Evolutionary conservation across 768 basidiomycete genomes (phyloP).

Genomic region (Mycena vulgaris): DNA sequence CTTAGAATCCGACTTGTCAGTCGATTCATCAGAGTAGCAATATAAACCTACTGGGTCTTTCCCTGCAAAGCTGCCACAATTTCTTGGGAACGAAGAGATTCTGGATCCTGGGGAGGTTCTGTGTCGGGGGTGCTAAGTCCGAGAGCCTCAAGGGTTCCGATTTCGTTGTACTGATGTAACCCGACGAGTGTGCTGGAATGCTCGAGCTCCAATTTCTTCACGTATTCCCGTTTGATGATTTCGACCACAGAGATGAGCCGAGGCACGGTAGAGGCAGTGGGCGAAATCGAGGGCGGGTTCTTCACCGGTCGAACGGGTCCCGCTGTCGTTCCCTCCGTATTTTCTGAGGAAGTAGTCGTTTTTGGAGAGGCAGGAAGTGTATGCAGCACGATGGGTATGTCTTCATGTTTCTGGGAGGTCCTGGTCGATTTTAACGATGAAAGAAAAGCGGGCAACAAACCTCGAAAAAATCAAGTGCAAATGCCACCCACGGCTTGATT

Average conservation of each 20-base stretch:
- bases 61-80: constrained; percentile 68
- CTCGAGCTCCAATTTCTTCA: constrained; percentile 65
- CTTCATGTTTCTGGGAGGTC: constrained; percentile 59
- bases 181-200: constrained; percentile 62
- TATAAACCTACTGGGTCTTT: constrained; percentile 67
- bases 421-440: neutral
- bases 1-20: constrained; percentile 51
- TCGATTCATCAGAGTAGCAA: constrained; percentile 25
- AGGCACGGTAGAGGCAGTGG: constrained; percentile 62
- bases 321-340: constrained; percentile 2
- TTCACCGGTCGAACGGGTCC: constrained; percentile 18
- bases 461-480: constrained; percentile 68
- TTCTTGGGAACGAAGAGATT: constrained; percentile 48
- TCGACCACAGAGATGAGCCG: constrained; percentile 85
- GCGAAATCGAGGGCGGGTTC: constrained; percentile 42
- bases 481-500: constrained; percentile 66
- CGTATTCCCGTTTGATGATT: constrained; percentile 87
- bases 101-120: constrained; percentile 34
- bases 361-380: constrained; percentile 63
- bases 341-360: constrained; percentile 20
- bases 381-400: constrained; percentile 68
- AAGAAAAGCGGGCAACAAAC: constrained; percentile 48
- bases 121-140: constrained; percentile 37
- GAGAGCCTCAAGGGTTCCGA: constrained; percentile 69
- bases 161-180: constrained; percentile 84